Evolutionary conservation across 345 rosid species (phyloP), one percentile per base, ranked within the genome.

Genomic region (Eucalyptus cloeziana): DNA sequence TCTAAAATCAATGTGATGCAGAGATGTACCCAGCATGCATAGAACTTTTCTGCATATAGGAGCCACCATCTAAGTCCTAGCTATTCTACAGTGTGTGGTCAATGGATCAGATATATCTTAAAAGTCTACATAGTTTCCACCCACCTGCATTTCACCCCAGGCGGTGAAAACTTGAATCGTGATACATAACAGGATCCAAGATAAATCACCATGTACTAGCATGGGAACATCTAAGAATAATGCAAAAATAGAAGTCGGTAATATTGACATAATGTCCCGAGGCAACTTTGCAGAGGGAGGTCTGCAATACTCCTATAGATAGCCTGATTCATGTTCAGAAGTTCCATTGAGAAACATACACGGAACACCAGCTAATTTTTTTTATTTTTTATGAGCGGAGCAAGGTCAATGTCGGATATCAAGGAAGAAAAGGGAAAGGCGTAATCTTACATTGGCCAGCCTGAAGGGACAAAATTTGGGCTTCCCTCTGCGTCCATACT

Each of bases 401-500:
- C 45, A 56, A 49, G 50, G 79, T 89, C 7, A 71, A 27, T 79
- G 64, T 88, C 83, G 25, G 30, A 58, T 51, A 19, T n/a, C 10
- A 87, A 86, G 83, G 33, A 44, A 87, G 49, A 80, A 58, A 37
- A 76, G 17, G 49, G 62, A 89, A 76, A 40, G 47, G 47, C 47
- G 13, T 40, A 49, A 50, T 88, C 95, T 94, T 93, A 96, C 98
- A 93, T 94, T 94, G 88, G 98, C 92, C 88, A 96, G 95, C 86
- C 95, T 94, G 92, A 96, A 95, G 83, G 97, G 98, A 87, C 97
- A 96, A 92, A 94, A 94, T 89, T 95, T 96, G 86, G 97, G 98
- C 91, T 96, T 96, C 88, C 98, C 98, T 89, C 97, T 93, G 64
- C 98, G 94, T 85, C 98, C 98, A 89, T 96, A 95, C 93, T 96